Base-by-base conservation (phyloP, 768 basidiomycete species). In the Dioszegia hungarica region DNA sequence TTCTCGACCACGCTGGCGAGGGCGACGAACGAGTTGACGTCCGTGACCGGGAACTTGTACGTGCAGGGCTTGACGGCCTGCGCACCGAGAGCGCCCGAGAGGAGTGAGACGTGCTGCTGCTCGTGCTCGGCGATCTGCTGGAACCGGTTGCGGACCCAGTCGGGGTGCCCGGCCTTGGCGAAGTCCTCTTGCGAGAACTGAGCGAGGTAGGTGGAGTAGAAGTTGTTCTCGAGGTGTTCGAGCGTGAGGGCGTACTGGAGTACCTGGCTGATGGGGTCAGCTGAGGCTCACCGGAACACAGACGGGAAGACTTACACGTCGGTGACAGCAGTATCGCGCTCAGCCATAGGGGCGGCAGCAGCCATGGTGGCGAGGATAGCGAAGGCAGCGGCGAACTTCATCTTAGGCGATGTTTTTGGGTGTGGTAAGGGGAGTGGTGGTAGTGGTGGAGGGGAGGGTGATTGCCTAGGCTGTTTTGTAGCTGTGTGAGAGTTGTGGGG, bases 111-210 rank as follows among this genome's bases (percentile, higher is more conserved):
- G 73, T 88, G 86, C 11, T 75, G 72, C 28, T 70, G 66, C 67
- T 86, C 84, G 69, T 86, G 84, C 33, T 77, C 72, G 20, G 73
- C 72, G 52, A 87, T 82, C 68, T 86, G 80, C 20, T 73, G 62
- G 61, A 83, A 80, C 29, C 68, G 61, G 52, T 56, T 38, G 27
- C 67, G 58, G 12, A 51, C 49, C 78, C 79, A 82, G 55, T 47
- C 76, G 41, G 46, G 78, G 77, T 66, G 77, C 27, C 78, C 79
- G 27, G 78, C 79, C 34, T 68, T 51, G 22, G 57, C 56, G 64
- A 81, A 82, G 1, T 82, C 85, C 19, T 79, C 79, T 4, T 75
- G 64, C 31, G 62, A 61, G 73, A 84, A 86, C 49, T 80, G 78
- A 24, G 60, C 66, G n/a, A 86, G 77, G 58, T 48, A 63, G 5